Percentiles rank a stretch among this genome's conserved stretches.
Evolutionary conservation across 208 protist genomes (phyloP).

Genomic region (Herpetomonas tarakana): DNA sequence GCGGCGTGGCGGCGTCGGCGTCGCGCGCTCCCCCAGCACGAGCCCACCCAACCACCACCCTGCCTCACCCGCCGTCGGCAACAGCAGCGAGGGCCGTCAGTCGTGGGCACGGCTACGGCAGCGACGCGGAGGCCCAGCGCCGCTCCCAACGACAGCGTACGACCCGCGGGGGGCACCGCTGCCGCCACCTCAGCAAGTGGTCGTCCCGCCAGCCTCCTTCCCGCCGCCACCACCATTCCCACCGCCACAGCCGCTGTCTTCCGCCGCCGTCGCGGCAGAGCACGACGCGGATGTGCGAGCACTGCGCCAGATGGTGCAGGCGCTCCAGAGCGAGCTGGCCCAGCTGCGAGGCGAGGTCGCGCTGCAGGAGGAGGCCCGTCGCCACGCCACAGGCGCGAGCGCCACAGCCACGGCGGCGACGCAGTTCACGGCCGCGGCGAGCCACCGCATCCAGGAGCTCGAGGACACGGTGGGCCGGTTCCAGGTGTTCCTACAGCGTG

Average conservation of each 20-base stretch:
- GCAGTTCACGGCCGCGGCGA: background rate
- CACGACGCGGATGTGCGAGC: conserved; percentile 12
- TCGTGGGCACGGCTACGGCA: background rate
- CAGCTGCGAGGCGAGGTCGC: background rate
- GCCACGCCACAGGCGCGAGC: background rate
- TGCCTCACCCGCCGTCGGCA: background rate
- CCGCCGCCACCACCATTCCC: conserved; percentile 13
- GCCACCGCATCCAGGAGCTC: conserved; percentile 48
- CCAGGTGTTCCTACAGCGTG: conserved; percentile 40
- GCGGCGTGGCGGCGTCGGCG: conserved; percentile 9
- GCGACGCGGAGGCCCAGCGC: no score
- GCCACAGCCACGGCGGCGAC: background rate
- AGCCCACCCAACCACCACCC: background rate
- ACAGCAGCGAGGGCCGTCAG: background rate
- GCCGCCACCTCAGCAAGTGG: background rate
- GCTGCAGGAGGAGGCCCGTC: no score
- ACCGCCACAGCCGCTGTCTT: background rate
- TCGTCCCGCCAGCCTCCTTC: background rate
- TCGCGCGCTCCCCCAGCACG: background rate
- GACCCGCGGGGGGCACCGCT: background rate
- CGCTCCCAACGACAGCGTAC: conserved; percentile 1
- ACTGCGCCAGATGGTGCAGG: conserved; percentile 8
- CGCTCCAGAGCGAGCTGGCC: conserved; percentile 14
- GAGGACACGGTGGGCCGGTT: conserved; percentile 50
- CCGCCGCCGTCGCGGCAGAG: background rate